These are phyloP conservation scores for Nannochloris sp. DNA, from an alignment of 139 green algal species.

Conservation along the genomic window DNA sequence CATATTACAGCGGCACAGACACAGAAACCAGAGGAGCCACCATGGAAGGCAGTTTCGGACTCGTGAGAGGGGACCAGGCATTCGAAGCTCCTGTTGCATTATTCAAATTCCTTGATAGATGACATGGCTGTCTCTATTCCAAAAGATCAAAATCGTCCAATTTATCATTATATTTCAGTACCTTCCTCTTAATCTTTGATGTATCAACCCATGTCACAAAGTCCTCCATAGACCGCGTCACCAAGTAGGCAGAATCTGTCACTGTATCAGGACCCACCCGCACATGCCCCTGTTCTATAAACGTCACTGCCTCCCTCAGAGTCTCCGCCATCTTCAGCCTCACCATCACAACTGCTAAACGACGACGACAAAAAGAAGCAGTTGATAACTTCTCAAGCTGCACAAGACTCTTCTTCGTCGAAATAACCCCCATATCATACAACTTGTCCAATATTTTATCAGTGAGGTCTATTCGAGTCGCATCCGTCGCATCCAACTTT, in stretches of 20 bases:
- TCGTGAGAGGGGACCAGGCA: slow-evolving; percentile 10
- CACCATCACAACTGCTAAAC: slow-evolving; percentile 91
- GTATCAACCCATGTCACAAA: slow-evolving; percentile 98
- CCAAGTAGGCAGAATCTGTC: slow-evolving; percentile 81
- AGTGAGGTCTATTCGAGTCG: slow-evolving; percentile 82
- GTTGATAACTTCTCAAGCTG: slow-evolving; percentile 85
- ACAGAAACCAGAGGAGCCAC: not conserved
- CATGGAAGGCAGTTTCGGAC: slow-evolving; percentile 32
- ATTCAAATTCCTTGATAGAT: slow-evolving; percentile 11
- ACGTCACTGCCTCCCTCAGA: slow-evolving; percentile 80
- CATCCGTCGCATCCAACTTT: slow-evolving; percentile 75
- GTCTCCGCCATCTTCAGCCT: slow-evolving; percentile 87
- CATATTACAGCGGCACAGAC: slow-evolving; percentile 30
- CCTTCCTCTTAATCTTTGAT: slow-evolving; percentile 91
- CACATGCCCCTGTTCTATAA: slow-evolving; percentile 95
- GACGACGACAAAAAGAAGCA: slow-evolving; percentile 80
- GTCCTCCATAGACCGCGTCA: slow-evolving; percentile 91
- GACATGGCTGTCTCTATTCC: not conserved
- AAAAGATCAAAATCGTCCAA: slow-evolving; percentile 90
- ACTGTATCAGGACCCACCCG: slow-evolving; percentile 88
- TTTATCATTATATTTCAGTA: slow-evolving; percentile 90
- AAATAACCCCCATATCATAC: slow-evolving; percentile 86
- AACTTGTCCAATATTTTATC: slow-evolving; percentile 96
- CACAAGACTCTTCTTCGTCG: slow-evolving; percentile 86
- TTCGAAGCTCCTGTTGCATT: slow-evolving; percentile 29